Evolutionary conservation across 768 basidiomycete species (phyloP), one percentile per base, ranked within the genome.

Genomic region (Podaxis mareebaensis): DNA sequence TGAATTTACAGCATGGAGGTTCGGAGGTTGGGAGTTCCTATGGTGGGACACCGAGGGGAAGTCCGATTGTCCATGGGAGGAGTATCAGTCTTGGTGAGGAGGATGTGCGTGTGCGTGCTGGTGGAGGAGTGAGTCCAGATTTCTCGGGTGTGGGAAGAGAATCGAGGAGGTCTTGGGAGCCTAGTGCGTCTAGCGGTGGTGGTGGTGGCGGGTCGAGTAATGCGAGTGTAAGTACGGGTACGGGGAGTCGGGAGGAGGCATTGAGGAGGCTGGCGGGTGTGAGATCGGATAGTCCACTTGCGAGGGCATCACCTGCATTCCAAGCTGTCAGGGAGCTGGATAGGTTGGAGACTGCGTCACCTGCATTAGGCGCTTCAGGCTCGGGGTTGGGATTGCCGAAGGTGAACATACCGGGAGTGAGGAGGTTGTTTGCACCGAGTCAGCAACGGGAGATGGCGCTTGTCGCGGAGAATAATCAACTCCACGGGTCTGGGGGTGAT

Each of bases 61-160:
- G 61, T 28, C 72, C 73, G 22, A 77, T 76, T 54, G 70, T 79
- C 46, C 85, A 86, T 73, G 74, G 73, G 38, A 74, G 85, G 63
- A 84, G 83, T 53, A 72, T 80, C 40, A 89, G 86, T 72, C 67
- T 88, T 42, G 83, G 84, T 63, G 84, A 85, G 20, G 85, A 84
- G 33, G 69, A 71, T 17, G 40, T 67, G 28, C 52, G 64, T 28
- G 70, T 72, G 11, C 60, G 76, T 36, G 73, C 75, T 55, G 68
- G 77, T 61, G 62, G 55, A 7, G 67, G 64, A 36, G 49, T 36
- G 66, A 71, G 75, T 67, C 74, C 76, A 2, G 73, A 73, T 60
- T 64, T 72, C 20, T 61, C 60, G 12, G 80, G 78, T 33, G 33
- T 46, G 63, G 79, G 81, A 20, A 76, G 80, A 67, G 87, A 88